Evolutionary conservation across 164 flowering plant species (phyloP), one percentile per base, ranked within the genome.

Genomic region (Houttuynia cordata): DNA sequence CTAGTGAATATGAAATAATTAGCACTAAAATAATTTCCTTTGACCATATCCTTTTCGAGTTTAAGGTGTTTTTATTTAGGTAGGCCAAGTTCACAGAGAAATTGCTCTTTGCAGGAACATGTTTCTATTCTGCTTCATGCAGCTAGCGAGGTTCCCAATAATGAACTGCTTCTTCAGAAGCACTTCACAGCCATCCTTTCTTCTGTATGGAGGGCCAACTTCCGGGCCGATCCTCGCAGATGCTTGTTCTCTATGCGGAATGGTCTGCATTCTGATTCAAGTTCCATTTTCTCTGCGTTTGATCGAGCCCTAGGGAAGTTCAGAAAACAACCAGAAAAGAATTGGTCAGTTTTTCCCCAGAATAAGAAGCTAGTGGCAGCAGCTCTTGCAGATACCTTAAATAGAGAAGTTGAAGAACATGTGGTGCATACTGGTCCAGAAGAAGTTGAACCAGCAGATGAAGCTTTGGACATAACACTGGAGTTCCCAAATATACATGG

Each of bases 121-220:
- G 63, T 84, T 52, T 78, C 71, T 10, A 69, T 56, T 54, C 70
- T 94, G 66, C 72, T 94, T 68, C 87, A 82, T 69, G 69, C 79
- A 67, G 79, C 81, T 47, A 74, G 83, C 61, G 88, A 86, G 73
- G 74, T 75, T 66, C 82, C 85, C 37, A 86, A 94, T 75, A 67
- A 71, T 64, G 99, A 91, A 66, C 72, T 77, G 10, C 82, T 91
- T 22, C 77, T 91, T 68, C 99, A 91, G 67, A 87, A 76, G 64
- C 99, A 94, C 73, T 94, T 91, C 70, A 83, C 88, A 66, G 89
- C 91, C 24, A 56, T 94, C 62, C 88, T 94, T 59, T 77, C 95
- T 64, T 75, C 97, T 54, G 80, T 80, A 14, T 94, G 99, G 97
- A 85, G 79, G 74, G 64, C 67, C 39, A 64, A 64, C 53, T 58